Conservation (phyloP, 2,329 filamentous ascomycete genomes). For the Didymella glomerata region DNA sequence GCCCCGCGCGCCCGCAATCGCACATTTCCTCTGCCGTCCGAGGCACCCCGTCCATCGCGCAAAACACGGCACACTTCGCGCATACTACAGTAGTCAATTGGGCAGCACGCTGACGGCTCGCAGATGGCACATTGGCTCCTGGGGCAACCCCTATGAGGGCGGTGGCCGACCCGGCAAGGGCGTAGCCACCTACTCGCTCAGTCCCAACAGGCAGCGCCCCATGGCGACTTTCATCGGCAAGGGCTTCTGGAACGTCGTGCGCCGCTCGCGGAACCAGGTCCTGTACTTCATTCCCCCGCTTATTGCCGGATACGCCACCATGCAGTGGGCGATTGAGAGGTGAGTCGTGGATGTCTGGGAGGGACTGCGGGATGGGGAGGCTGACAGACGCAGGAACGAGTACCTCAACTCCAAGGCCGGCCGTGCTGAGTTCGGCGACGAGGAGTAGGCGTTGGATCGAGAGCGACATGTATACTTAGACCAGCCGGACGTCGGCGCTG, state of each 20-base stretch:
- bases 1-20: constrained; percentile 20
- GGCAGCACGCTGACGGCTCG: constrained; percentile 28
- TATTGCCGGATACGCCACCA: constrained; percentile 77
- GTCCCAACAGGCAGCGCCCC: constrained; percentile 87
- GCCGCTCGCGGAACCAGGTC: constrained; percentile 84
- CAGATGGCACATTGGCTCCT: constrained; percentile 50
- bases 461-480: constrained; percentile 26
- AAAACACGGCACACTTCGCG: constrained; percentile 16
- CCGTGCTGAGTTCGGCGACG: constrained; percentile 62
- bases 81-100: constrained; percentile 5
- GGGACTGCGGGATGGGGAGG: not conserved
- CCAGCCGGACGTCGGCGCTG: constrained; percentile 17
- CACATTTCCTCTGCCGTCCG: constrained; percentile 16
- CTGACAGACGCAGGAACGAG: constrained; percentile 67
- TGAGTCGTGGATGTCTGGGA: constrained; percentile 58
- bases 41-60: constrained; percentile 16
- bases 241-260: constrained; percentile 95
- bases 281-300: constrained; percentile 88
- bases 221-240: constrained; percentile 79
- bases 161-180: constrained; percentile 63
- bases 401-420: constrained; percentile 83
- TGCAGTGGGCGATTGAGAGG: constrained; percentile 93
- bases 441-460: constrained; percentile 44
- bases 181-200: constrained; percentile 75
- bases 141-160: constrained; percentile 52